Evolutionary conservation across 179 eudicot species (phyloP).

Genomic region (Silene coronaria): DNA sequence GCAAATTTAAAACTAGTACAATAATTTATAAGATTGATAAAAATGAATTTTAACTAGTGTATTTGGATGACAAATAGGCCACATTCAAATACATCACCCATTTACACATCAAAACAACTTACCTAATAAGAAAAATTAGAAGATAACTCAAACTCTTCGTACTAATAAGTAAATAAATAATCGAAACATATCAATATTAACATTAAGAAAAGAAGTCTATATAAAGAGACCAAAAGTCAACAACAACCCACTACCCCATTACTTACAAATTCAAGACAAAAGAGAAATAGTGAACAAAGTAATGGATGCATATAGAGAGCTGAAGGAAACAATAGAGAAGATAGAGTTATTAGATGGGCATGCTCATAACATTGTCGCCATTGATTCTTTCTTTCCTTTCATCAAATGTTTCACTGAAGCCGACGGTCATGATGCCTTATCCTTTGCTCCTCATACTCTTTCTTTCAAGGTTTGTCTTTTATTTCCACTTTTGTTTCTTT

Average conservation of each 20-base stretch:
- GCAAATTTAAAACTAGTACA: too few species aligned
- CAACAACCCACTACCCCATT: neutral
- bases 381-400: conserved; percentile 65
- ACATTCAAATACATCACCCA: neutral
- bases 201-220: neutral
- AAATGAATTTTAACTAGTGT: neutral
- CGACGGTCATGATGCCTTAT: conserved; percentile 44
- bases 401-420: conserved; percentile 73
- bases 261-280: neutral
- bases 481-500: too few species aligned
- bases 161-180: too few species aligned
- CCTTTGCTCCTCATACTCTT: conserved; percentile 61
- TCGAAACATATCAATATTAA: too few species aligned
- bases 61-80: neutral
- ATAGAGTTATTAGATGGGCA: conserved; percentile 67
- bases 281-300: conserved; percentile 11
- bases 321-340: conserved; percentile 53
- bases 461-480: conserved; percentile 56
- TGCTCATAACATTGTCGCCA: conserved; percentile 70
- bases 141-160: neutral
- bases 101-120: too few species aligned
- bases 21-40: too few species aligned
- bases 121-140: too few species aligned
- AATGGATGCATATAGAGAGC: conserved; percentile 35
- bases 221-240: conserved; percentile 2